Evolutionary conservation across 768 basidiomycete species (phyloP).

Genomic region (Leccinum variicolor): DNA sequence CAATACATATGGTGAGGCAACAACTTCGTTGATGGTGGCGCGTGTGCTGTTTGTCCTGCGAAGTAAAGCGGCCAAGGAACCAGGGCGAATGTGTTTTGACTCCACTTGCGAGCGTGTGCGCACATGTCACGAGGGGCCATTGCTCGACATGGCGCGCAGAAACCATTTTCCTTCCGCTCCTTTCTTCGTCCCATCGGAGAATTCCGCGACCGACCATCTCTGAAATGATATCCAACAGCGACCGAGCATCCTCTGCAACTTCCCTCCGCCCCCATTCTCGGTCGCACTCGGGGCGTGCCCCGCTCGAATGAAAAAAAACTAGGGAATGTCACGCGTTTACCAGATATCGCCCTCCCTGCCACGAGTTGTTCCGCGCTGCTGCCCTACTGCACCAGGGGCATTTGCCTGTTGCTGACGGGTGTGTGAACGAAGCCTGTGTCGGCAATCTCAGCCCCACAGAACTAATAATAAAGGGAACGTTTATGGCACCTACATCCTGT

Average conservation of each 20-base stretch:
- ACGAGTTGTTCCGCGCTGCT: constrained; percentile 39
- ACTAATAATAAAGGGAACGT: constrained; percentile 12
- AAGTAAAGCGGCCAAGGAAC: constrained; percentile 17
- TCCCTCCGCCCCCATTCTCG: constrained; percentile 40
- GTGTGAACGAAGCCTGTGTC: constrained; percentile 76
- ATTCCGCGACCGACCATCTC: constrained; percentile 33
- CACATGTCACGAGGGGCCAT: constrained; percentile 2
- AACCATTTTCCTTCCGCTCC: constrained; percentile 19
- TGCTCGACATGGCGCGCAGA: constrained; percentile 24
- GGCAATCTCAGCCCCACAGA: constrained; percentile 13
- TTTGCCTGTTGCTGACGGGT: constrained; percentile 71
- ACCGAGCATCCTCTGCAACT: constrained; percentile 33
- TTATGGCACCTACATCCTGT: constrained; percentile 66
- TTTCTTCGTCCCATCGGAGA: constrained; percentile 14
- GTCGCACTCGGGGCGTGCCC: constrained; percentile 44
- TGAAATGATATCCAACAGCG: constrained; percentile 32
- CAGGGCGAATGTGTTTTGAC: constrained; percentile 7
- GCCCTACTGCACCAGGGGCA: constrained; percentile 47
- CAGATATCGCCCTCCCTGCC: constrained; percentile 47
- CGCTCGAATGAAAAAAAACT: constrained; percentile 31
- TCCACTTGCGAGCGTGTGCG: constrained; percentile 19
- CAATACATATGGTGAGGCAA: constrained; percentile 43
- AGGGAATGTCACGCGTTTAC: constrained; percentile 32
- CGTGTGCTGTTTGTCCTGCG: constrained; percentile 18
- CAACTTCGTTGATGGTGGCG: constrained; percentile 29